Conservation (phyloP, 768 basidiomycete species). For the Cystofilobasidium bisporidii region DNA sequence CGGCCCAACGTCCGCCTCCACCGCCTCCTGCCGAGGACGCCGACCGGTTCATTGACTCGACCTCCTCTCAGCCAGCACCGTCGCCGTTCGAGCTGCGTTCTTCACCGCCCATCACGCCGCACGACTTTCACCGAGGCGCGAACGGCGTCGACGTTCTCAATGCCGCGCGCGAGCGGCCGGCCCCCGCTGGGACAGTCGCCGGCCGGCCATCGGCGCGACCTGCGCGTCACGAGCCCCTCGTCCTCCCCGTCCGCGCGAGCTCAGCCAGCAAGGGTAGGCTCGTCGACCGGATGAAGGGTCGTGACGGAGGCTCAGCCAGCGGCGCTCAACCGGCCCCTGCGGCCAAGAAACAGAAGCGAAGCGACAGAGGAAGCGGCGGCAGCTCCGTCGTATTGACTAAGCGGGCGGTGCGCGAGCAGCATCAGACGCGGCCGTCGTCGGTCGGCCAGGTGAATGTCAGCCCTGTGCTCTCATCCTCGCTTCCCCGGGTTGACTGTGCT, state of each 20-base stretch:
- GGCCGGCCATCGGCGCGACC: neutral
- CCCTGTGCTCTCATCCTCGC: no score
- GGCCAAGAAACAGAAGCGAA: neutral
- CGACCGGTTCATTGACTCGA: neutral
- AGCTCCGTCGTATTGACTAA: no score
- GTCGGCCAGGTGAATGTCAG: no score
- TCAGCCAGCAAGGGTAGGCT: neutral
- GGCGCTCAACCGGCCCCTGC: neutral
- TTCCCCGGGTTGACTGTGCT: no score
- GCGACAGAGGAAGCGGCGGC: neutral
- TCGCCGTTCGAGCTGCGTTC: neutral
- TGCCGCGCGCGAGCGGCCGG: neutral
- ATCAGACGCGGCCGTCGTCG: no score
- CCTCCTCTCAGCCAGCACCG: neutral
- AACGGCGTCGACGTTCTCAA: constrained; percentile 1
- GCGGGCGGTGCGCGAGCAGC: no score
- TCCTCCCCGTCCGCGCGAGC: no score
- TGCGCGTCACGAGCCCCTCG: neutral
- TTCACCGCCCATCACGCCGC: neutral
- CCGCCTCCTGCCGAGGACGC: neutral
- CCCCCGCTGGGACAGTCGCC: neutral
- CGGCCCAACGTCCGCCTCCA: constrained; percentile 44
- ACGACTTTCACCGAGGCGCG: neutral
- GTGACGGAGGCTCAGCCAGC: neutral
- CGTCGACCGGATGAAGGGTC: constrained; percentile 2